Evolutionary conservation across 225 moss, liverwort and hornwort genomes (phyloP).

Genomic region (Rhytidiadelphus loreus): DNA sequence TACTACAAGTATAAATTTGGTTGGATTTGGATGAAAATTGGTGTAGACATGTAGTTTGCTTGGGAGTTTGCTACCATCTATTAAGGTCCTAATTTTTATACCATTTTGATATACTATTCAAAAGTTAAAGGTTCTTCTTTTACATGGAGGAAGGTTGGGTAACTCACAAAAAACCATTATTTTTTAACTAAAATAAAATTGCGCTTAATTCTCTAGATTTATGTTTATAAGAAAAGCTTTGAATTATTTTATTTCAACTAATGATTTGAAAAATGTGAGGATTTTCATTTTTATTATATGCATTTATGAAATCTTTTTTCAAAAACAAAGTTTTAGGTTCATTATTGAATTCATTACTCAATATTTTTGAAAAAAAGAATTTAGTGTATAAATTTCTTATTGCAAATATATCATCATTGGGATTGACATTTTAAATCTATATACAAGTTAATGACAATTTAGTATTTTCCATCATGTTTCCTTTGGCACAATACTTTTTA

Average conservation of each 20-base stretch:
- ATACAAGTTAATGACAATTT: background rate
- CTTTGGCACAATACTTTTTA: background rate
- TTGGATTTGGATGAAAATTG: background rate
- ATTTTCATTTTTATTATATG: background rate
- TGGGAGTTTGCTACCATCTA: background rate
- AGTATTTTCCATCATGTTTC: background rate
- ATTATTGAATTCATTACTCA: background rate
- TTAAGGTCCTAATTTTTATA: background rate
- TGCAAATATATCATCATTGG: background rate
- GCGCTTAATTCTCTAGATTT: background rate
- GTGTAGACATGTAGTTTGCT: background rate
- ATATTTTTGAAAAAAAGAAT: background rate
- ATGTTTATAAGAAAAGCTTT: background rate
- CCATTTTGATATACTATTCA: background rate
- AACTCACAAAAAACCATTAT: background rate
- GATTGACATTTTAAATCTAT: background rate
- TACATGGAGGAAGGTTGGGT: accelerated
- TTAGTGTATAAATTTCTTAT: background rate
- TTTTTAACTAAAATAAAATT: background rate
- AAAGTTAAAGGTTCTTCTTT: background rate
- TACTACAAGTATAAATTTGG: background rate
- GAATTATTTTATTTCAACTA: background rate
- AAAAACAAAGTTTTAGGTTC: background rate
- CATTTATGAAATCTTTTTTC: background rate
- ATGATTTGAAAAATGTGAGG: background rate